Percentiles rank a stretch among this genome's conserved stretches.
phyloP scores from a whole-genome alignment of 768 basidiomycete species.

The Russula earlei region DNA sequence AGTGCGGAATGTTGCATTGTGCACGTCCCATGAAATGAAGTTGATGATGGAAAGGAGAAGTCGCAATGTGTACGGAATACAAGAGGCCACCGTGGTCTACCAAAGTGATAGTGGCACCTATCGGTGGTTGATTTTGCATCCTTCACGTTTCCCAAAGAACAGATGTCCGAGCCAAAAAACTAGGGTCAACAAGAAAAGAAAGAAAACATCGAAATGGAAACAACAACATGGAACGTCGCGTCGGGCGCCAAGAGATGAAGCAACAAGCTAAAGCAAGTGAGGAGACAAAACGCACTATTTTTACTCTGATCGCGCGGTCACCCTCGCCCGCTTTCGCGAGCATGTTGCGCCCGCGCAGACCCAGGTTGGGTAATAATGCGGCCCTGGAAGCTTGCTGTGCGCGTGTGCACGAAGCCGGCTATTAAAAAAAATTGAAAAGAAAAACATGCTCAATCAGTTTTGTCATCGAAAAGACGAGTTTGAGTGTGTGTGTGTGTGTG shows the following conservation, averaged over 20 bases:
- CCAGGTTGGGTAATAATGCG: conserved; percentile 72
- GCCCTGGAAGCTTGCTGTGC: conserved; percentile 72
- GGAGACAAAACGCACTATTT: conserved; percentile 52
- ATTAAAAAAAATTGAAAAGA: conserved; percentile 3
- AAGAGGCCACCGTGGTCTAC: neutral
- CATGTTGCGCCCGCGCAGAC: conserved; percentile 80
- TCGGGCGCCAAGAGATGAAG: neutral
- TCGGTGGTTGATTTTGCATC: conserved; percentile 72
- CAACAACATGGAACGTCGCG: conserved; percentile 3
- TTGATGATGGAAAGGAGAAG: too few relatives aligned
- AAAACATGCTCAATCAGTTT: neutral
- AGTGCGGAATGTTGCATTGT: too few relatives aligned
- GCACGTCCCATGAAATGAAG: too few relatives aligned
- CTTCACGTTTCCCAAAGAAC: conserved; percentile 77
- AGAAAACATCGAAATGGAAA: neutral
- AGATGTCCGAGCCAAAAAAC: conserved; percentile 68
- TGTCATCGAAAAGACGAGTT: neutral
- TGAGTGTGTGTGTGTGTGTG: too few relatives aligned
- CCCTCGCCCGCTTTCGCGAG: conserved; percentile 86
- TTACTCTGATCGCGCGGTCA: conserved; percentile 70
- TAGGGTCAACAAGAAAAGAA: too few relatives aligned
- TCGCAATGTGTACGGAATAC: neutral
- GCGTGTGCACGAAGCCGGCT: neutral
- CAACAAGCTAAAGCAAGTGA: neutral
- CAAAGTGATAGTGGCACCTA: conserved; percentile 32